phyloP scores from a whole-genome alignment of 352 stramenopile genomes.

The Globisporangium spiculum region DNA sequence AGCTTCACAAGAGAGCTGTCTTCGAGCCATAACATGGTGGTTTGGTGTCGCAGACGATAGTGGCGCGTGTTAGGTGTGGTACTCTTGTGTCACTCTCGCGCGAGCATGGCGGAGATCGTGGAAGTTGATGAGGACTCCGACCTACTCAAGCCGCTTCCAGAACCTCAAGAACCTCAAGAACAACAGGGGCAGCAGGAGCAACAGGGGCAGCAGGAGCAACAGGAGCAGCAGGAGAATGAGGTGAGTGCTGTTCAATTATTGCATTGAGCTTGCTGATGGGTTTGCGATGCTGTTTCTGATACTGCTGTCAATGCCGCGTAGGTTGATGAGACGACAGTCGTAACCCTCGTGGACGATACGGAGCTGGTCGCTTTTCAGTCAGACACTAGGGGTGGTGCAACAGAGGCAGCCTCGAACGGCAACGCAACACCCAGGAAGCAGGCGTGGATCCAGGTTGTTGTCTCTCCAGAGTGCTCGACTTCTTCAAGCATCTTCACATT shows the following conservation, averaged over 20 bases:
- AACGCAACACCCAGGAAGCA: slow-evolving; percentile 21
- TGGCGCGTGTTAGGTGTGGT: neutral
- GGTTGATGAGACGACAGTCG: slow-evolving; percentile 8
- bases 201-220: neutral
- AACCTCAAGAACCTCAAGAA: neutral
- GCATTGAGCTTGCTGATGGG: neutral
- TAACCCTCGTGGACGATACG: slow-evolving; percentile 31
- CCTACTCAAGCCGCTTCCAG: neutral
- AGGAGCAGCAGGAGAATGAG: slow-evolving; percentile 1
- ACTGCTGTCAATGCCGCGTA: neutral
- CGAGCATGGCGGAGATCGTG: neutral
- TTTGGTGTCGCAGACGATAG: neutral
- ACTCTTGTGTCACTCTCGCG: neutral
- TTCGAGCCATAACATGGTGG: neutral
- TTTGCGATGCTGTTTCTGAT: neutral
- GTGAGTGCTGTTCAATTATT: neutral
- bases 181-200: no score
- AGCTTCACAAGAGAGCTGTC: neutral
- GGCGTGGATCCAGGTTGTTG: slow-evolving; percentile 41
- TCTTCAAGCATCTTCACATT: slow-evolving; percentile 61
- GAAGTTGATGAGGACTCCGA: neutral
- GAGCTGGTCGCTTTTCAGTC: slow-evolving; percentile 22
- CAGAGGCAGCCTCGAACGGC: neutral
- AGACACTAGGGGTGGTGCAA: neutral
- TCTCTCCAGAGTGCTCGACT: neutral